Evolutionary conservation across 257 asterid genomes (phyloP), one percentile per base, ranked within the genome.

Genomic region (Nicotiana tabacum): DNA sequence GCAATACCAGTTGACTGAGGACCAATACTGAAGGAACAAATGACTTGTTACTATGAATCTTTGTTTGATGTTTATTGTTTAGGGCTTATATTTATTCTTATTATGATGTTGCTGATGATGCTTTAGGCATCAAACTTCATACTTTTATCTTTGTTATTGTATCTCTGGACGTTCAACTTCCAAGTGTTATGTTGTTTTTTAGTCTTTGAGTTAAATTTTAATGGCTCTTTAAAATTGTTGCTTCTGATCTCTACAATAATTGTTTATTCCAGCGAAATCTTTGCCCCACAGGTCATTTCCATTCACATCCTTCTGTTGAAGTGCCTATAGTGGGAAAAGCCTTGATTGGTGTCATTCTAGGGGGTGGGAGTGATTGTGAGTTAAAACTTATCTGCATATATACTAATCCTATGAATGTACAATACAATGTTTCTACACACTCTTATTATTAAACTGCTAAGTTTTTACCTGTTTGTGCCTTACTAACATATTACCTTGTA

Each of bases 1-100:
- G 88, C 87, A 87, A 84, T 95, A 95, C 89, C 87, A 89, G 80
- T 94, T 89, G 39, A 77, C 87, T 1, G 97, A 91, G 77, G 90
- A 82, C 4, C 83, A 69, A 9, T 51, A 60, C 80, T 85, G 30
- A 80, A n/a, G 46, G 29, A 80, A 46, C 6, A n/a, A 61, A 64
- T 74, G 4, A 74, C 9, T 74, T 74, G 3, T 48, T 48, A 9
- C 51, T 43, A 74, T 74, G 39, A 48, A 72, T 72, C 35, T 72
- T 12, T 46, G 33, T 43, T 70, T 70, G 58, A 70, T 70, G 58
- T 70, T 70, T 70, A 70, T 21, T 21, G 21, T 21, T 21, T 21
- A 21, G 58, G 33, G 53, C 29, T 33, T 43, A 35, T 35, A 21
- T 21, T 65, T 66, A 18, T 68, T 35, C 5, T 72, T 46, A 72